Conservation (phyloP, 2,329 filamentous ascomycete species). For the Ustulina deusta region DNA sequence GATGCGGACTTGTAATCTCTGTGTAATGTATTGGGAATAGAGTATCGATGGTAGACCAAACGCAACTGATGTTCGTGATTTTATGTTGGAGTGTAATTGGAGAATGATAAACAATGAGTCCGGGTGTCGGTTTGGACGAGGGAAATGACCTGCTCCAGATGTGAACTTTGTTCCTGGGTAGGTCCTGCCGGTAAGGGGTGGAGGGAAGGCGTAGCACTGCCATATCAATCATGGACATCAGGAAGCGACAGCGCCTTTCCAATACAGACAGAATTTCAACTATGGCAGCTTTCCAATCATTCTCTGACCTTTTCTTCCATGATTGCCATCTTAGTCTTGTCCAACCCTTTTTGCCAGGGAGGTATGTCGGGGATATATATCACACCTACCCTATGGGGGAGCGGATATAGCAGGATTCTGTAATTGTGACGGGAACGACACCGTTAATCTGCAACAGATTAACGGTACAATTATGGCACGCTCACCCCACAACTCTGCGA, state of each 20-base stretch:
- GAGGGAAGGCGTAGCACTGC: neutral
- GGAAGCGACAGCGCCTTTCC: neutral
- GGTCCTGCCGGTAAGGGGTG: neutral
- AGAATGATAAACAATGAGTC: neutral
- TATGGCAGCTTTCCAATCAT: neutral
- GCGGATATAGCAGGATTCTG: too few relatives aligned
- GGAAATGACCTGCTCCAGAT: too few relatives aligned
- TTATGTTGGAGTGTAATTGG: neutral
- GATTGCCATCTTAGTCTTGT: too few relatives aligned
- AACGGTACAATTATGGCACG: too few relatives aligned
- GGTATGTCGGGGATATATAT: too few relatives aligned
- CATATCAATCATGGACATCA: neutral
- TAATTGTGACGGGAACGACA: too few relatives aligned
- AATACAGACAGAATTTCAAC: neutral
- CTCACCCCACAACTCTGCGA: too few relatives aligned
- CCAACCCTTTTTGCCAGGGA: too few relatives aligned
- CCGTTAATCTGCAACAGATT: too few relatives aligned
- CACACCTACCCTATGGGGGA: too few relatives aligned
- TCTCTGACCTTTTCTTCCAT: neutral
- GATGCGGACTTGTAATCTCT: neutral
- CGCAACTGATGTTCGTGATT: slow-evolving; percentile 1
- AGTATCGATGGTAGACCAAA: slow-evolving; percentile 14
- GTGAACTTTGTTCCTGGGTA: neutral
- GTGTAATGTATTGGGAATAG: neutral
- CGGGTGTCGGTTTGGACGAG: too few relatives aligned